Evolutionary conservation across 345 rosid species (phyloP), one percentile per base, ranked within the genome.

Genomic region (Eucalyptus marginata): DNA sequence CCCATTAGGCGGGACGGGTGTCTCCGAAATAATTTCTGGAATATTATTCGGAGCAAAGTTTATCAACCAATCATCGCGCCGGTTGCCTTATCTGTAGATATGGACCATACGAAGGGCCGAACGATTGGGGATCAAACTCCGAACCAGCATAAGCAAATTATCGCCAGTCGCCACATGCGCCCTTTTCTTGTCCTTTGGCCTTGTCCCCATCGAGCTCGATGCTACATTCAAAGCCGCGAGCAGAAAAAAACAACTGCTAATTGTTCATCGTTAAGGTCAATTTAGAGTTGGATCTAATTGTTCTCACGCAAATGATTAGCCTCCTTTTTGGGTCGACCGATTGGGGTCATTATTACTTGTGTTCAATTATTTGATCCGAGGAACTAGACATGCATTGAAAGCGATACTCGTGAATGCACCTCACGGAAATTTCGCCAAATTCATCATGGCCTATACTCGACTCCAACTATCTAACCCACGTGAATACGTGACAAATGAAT

Each of bases 401-500:
- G 15, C 31, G 31, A 12, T 29, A 59, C 31, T 27, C 31, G 16
- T 59, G 31, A 59, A 59, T 56, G n/a, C 27, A 59, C 31, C 31
- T 27, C 31, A 27, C 14, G 13, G 66, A 59, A 13, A 27, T 59
- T 59, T 59, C 1, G 15, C 68, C 31, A 59, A 59, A 11, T 27
- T 59, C 29, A 59, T 59, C 31, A 29, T 25, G 16, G 3, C 31
- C 68, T 12, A 27, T 59, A 11, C 31, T 27, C 68, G 1, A 27
- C 31, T 59, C 13, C 68, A 27, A 59, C 31, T 0, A 59, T 5
- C 31, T 11, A 13, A 13, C 29, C 31, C 68, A 27, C 0, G 0
- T 13, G 68, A 27, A 59, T 25, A 13, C 68, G 27, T 59, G 68
- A 25, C 31, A 27, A 6, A 27, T 13, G 31, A 59, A 6, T 56